Conservation (phyloP, 768 basidiomycete genomes). For the Rhodosporidiobolus sp. region DNA sequence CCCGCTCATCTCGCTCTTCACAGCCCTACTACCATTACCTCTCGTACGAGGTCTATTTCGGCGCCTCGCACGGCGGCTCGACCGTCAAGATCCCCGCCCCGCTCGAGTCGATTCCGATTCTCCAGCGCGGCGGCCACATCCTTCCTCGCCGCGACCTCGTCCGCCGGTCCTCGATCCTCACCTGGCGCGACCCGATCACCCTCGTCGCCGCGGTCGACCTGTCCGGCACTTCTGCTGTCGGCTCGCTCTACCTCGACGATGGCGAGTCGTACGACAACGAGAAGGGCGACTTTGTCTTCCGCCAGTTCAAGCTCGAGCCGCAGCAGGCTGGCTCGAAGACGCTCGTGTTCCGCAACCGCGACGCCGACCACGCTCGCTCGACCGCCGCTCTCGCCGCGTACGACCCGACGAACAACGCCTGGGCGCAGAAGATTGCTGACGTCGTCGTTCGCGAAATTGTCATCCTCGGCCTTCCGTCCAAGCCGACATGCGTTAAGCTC, state of each 20-base stretch:
- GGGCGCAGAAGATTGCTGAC: constrained; percentile 61
- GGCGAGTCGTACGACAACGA: constrained; percentile 76
- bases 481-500: constrained; percentile 63
- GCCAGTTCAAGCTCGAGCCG: constrained; percentile 62
- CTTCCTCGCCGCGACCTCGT: constrained; percentile 81
- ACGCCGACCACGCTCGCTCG: constrained; percentile 46
- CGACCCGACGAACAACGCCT: constrained; percentile 59
- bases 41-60: constrained; percentile 64
- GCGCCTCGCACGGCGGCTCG: constrained; percentile 60
- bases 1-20: not conserved
- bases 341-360: constrained; percentile 52
- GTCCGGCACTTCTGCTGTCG: constrained; percentile 61
- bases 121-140: constrained; percentile 87
- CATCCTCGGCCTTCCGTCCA: constrained; percentile 65
- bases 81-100: constrained; percentile 73
- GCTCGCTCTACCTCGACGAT: constrained; percentile 93
- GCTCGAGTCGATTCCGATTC: constrained; percentile 73
- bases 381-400: constrained; percentile 49
- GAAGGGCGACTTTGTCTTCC: constrained; percentile 78
- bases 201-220: constrained; percentile 69
- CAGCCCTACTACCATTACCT: constrained; percentile 96
- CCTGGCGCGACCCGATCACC: constrained; percentile 91
- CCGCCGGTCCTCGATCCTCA: constrained; percentile 75
- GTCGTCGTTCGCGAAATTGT: constrained; percentile 81
- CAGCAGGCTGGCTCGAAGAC: constrained; percentile 53